phyloP scores from a whole-genome alignment of 2,329 filamentous ascomycete species.

The Lachnellula willkommii region DNA sequence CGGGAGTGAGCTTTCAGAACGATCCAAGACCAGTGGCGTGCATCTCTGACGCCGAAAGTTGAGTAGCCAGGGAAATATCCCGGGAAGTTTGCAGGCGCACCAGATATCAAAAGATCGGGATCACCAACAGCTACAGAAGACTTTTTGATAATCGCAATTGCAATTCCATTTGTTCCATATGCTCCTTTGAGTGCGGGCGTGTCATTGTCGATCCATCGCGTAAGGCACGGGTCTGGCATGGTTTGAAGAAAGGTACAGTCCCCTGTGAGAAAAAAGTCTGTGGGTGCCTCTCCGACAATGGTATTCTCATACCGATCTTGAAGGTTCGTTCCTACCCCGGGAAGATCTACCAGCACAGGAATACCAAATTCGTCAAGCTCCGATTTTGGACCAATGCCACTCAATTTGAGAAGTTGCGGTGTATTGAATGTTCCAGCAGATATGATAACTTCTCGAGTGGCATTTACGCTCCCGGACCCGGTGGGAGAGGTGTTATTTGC shows the following conservation, averaged over 20 bases:
- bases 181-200: constrained; percentile 18
- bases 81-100: constrained; percentile 30
- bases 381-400: constrained; percentile 38
- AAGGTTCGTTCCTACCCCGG: constrained; percentile 50
- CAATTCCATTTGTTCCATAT: constrained; percentile 45
- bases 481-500: too few relatives aligned
- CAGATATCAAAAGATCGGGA: constrained; percentile 35
- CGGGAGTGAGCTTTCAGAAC: constrained; percentile 59
- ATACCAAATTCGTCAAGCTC: constrained; percentile 41
- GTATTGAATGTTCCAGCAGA: constrained; percentile 42
- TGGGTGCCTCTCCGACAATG: constrained; percentile 38
- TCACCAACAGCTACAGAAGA: constrained; percentile 35
- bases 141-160: constrained; percentile 32
- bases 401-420: constrained; percentile 43
- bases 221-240: constrained; percentile 34
- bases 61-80: constrained; percentile 42
- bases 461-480: constrained; percentile 23
- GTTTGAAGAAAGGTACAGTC: constrained; percentile 34
- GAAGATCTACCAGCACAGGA: constrained; percentile 47
- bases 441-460: constrained; percentile 43
- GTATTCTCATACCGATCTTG: constrained; percentile 50
- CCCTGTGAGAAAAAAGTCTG: constrained; percentile 34
- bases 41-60: constrained; percentile 31
- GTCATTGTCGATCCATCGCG: constrained; percentile 18
- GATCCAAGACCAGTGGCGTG: constrained; percentile 34